phyloP scores from a whole-genome alignment of 495 filamentous ascomycete genomes.

The Aspergillus sclerotioniger region DNA sequence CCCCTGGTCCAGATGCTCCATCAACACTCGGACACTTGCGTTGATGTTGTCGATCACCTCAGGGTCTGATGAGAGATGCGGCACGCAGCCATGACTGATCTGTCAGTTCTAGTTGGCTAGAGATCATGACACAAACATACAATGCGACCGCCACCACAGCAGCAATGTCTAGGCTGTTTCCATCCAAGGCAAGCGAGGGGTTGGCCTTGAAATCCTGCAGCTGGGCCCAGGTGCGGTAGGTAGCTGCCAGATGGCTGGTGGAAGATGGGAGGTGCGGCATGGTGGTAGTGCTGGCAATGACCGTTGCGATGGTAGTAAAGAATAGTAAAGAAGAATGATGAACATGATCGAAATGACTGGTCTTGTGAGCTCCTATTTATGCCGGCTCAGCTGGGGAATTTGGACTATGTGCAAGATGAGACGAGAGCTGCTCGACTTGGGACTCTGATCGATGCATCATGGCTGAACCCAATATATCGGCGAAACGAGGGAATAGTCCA shows the following conservation, averaged over 20 bases:
- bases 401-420: too few relatives aligned
- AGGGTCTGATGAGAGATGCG: constrained; percentile 16
- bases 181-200: constrained; percentile 17
- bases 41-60: constrained; percentile 15
- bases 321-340: background rate
- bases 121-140: constrained; percentile 2
- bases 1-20: constrained; percentile 18
- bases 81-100: constrained; percentile 18
- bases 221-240: constrained; percentile 16
- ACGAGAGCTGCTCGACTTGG: too few relatives aligned
- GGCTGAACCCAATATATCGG: too few relatives aligned
- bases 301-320: background rate
- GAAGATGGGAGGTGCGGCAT: constrained; percentile 7
- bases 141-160: constrained; percentile 19
- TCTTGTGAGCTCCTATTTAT: background rate
- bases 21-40: constrained; percentile 19
- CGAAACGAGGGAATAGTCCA: too few relatives aligned
- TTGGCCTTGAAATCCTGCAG: constrained; percentile 12
- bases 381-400: too few relatives aligned
- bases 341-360: background rate
- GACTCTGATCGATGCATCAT: too few relatives aligned
- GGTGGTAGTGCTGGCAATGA: background rate
- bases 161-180: constrained; percentile 20
- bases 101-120: constrained; percentile 2
- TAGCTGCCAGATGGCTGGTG: constrained; percentile 19